Base-by-base conservation (phyloP, 495 filamentous ascomycete species). In the Thozetella sp. region DNA sequence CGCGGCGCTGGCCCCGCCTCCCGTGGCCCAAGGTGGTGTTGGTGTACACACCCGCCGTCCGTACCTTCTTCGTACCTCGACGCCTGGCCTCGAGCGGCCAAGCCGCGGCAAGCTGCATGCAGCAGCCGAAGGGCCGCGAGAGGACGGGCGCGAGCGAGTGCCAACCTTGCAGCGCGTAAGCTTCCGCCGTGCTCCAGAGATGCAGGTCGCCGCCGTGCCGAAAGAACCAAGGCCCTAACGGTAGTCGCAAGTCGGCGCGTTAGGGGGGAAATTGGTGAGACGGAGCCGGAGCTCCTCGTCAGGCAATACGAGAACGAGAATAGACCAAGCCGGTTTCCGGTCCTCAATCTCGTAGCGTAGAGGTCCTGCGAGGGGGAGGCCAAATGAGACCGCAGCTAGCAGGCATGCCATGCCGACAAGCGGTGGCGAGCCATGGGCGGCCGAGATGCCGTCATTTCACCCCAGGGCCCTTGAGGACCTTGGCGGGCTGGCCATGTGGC, bases 161-260 rank as follows among this genome's bases (percentile, higher is more conserved):
- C 43, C 43, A 48, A 48, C 43, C 43, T 48, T 48, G 43, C 43
- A 48, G 43, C 9, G 43, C 43, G 43, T 48, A 48, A 48, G 43
- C 43, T 48, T 48, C 43, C 43, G 43, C 43, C 3, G 20, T 48
- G n/a, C 10, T 48, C n/a, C n/a, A n/a, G n/a, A n/a, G 9, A 10
- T 48, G 43, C 43, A 48, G 43, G 9, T 37, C 17, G 30, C 30
- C 30, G 30, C 9, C 17, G 30, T 37, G 30, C 6, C 17, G 30
- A 37, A 10, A n/a, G 43, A 10, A 20, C 20, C n/a, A 10, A 48
- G 4, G 43, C 43, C 43, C 9, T n/a, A n/a, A 13, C n/a, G 43
- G n/a, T 11, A 20, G 43, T n/a, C n/a, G 12, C 43, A 48, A 3
- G 43, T 11, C 4, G 10, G 4, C n/a, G 43, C 43, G 43, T n/a